Percentiles rank a stretch among this genome's conserved stretches.
These are phyloP conservation scores for Rubus idaeus DNA, from an alignment of 306 rosid species.

Conservation along the genomic window DNA sequence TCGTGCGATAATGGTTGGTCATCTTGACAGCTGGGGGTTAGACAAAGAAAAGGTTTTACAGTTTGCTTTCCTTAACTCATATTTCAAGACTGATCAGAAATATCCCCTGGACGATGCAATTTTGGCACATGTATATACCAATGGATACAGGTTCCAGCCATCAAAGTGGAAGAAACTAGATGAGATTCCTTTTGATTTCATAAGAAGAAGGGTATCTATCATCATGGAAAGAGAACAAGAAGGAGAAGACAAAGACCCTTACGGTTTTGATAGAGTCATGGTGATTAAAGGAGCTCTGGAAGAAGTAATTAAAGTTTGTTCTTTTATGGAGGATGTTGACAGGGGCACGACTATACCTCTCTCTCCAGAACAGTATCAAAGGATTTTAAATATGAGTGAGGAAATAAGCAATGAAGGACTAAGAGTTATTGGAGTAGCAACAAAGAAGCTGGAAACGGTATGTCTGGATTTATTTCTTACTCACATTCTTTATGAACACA, in stretches of 20 bases:
- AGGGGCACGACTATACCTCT: conserved; percentile 30
- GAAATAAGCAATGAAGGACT: conserved; percentile 72
- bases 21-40: conserved; percentile 48
- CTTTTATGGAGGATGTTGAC: conserved; percentile 53
- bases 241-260: conserved; percentile 24
- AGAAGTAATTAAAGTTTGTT: conserved; percentile 69
- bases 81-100: conserved; percentile 78
- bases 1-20: conserved; percentile 64
- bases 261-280: conserved; percentile 41
- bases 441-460: conserved; percentile 58
- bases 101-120: conserved; percentile 83
- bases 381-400: conserved; percentile 54
- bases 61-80: conserved; percentile 76
- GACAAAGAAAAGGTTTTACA: conserved; percentile 57
- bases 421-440: conserved; percentile 74
- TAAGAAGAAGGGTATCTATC: conserved; percentile 74
- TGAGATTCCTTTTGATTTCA: conserved; percentile 90
- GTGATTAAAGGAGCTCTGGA: conserved; percentile 85
- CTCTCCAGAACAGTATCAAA: conserved; percentile 44
- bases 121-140: conserved; percentile 68
- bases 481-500: background rate
- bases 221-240: conserved; percentile 52
- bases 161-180: conserved; percentile 72
- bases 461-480: conserved; percentile 20
- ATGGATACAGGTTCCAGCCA: conserved; percentile 75